Conservation (phyloP, 495 filamentous ascomycete genomes). For the Xylaria flabelliformis region DNA sequence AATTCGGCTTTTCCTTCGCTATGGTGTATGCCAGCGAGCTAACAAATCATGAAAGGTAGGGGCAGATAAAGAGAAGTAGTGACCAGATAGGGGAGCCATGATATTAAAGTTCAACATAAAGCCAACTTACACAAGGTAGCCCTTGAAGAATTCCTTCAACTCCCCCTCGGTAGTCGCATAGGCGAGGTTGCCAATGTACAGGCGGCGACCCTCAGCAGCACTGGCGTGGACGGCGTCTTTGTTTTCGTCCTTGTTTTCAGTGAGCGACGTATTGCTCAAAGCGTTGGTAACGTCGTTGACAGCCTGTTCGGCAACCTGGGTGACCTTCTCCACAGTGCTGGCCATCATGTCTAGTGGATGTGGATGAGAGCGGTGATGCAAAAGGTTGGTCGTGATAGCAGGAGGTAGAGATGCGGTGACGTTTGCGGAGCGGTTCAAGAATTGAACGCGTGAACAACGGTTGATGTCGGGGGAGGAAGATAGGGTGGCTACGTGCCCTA, state of each 20-base stretch:
- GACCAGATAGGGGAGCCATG: slow-evolving; percentile 1
- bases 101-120: neutral
- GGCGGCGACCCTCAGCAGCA: slow-evolving; percentile 96
- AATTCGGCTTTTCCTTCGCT: neutral
- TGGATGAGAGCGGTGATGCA: slow-evolving; percentile 24
- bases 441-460: slow-evolving; percentile 61
- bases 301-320: slow-evolving; percentile 64
- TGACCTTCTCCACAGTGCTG: slow-evolving; percentile 66
- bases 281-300: slow-evolving; percentile 86
- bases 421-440: slow-evolving; percentile 50
- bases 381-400: slow-evolving; percentile 7
- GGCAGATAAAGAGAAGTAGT: neutral
- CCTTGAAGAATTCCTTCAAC: slow-evolving; percentile 98
- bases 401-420: slow-evolving; percentile 44
- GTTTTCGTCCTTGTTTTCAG: slow-evolving; percentile 58
- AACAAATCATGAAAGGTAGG: neutral
- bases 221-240: slow-evolving; percentile 90
- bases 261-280: slow-evolving; percentile 74
- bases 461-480: slow-evolving; percentile 61
- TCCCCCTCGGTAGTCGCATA: slow-evolving; percentile 99
- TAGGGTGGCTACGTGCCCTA: slow-evolving; percentile 95
- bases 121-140: slow-evolving; percentile 90
- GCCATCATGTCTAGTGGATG: slow-evolving; percentile 60
- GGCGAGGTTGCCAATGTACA: slow-evolving; percentile 99
- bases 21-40: neutral